phyloP scores from a whole-genome alignment of 73 alveolate species.

The Paramecium sexaurelia region DNA sequence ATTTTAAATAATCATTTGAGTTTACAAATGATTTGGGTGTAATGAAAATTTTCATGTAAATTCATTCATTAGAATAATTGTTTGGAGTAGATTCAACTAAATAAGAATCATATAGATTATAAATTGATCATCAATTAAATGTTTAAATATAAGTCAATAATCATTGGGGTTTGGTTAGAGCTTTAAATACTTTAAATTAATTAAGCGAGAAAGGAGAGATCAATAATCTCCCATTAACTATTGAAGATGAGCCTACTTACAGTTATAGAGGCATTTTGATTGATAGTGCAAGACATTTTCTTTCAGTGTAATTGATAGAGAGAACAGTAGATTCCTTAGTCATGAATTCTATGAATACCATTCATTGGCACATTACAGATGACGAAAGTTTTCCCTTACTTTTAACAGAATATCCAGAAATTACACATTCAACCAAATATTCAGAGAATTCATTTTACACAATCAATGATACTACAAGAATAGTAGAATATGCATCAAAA shows the following conservation, averaged over 20 bases:
- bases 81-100: neutral
- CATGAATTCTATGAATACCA: slow-evolving; percentile 75
- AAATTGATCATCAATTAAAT: neutral
- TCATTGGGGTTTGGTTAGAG: slow-evolving; percentile 55
- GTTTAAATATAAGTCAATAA: neutral
- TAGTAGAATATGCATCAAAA: slow-evolving; percentile 75
- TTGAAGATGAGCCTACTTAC: slow-evolving; percentile 80
- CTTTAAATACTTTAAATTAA: slow-evolving; percentile 12
- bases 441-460: slow-evolving; percentile 73
- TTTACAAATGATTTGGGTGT: neutral
- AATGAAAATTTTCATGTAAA: neutral
- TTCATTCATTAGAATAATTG: neutral
- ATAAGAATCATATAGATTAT: neutral
- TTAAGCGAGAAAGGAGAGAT: slow-evolving; percentile 48
- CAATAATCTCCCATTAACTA: slow-evolving; percentile 65
- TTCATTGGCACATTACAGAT: slow-evolving; percentile 91
- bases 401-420: slow-evolving; percentile 70
- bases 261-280: slow-evolving; percentile 88
- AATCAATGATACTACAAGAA: slow-evolving; percentile 68
- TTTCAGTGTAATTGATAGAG: slow-evolving; percentile 66
- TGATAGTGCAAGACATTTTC: slow-evolving; percentile 85
- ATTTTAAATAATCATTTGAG: neutral
- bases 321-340: slow-evolving; percentile 73
- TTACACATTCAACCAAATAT: slow-evolving; percentile 77
- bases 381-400: slow-evolving; percentile 84